Evolutionary conservation across 257 asterid genomes (phyloP), one percentile per base, ranked within the genome.

Genomic region (Nyctanthes arbortristis): DNA sequence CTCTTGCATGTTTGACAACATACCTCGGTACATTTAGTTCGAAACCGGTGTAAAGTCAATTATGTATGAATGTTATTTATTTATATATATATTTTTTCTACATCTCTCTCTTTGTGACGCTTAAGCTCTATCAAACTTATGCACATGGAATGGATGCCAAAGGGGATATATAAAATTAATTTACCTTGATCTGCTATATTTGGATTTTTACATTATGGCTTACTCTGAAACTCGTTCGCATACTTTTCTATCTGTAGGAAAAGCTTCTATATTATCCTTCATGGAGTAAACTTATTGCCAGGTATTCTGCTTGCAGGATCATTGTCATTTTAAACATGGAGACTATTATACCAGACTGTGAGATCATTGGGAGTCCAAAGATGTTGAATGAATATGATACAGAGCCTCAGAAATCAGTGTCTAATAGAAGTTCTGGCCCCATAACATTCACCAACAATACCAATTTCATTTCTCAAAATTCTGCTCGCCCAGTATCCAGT

Each of bases 321-420:
- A 82, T 94, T 72, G 89, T 94, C 57, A 81, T 94, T 68, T 78
- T 94, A 54, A 88, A 93, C 82, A 86, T 94, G 96, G 93, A 91
- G 79, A 91, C 89, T 58, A 89, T 91, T 59, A 86, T 91, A 66
- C 93, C 85, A 30, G 92, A 91, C 31, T 91, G 90, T 52, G 91
- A 81, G 40, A 40, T 76, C 55, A 89, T 91, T 66, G 97, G 99
- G 69, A 86, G 88, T 61, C 99, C 97, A 12, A 69, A 69, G 43
- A 71, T 76, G 73, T 36, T 65, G 2, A 36, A 70, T 2, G 95
- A 83, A 55, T 39, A 73, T 58, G 93, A 78, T 78, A 61, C 79
- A 52, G 81, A 63, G 70, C 71, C 80, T 76, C 96, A 75, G 76
- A 84, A 69, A 29, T 70, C 84, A 59, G 74, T 68, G 62, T 74